phyloP scores from a whole-genome alignment of 2,329 filamentous ascomycete genomes.

The Sphaerostilbella broomeana region DNA sequence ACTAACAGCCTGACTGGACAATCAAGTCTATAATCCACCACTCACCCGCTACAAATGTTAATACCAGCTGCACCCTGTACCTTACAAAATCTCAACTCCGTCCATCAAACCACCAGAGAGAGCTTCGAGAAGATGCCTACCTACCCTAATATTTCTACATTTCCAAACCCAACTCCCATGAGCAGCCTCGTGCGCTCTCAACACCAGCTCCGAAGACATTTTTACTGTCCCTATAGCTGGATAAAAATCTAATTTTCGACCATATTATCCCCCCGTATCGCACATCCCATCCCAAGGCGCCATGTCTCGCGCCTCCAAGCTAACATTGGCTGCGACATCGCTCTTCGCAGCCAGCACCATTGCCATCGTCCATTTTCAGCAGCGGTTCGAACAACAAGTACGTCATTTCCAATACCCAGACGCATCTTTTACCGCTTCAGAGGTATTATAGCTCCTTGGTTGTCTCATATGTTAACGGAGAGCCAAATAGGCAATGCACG shows the following conservation, averaged over 20 bases:
- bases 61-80: background rate
- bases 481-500: slow-evolving; percentile 74
- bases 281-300: background rate
- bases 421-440: background rate
- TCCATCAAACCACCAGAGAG: too few relatives aligned
- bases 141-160: background rate
- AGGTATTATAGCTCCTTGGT: background rate
- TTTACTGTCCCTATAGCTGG: too few relatives aligned
- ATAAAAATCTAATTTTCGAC: too few relatives aligned
- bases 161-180: background rate
- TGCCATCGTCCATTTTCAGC: slow-evolving; percentile 81
- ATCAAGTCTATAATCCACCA: too few relatives aligned
- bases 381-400: slow-evolving; percentile 77
- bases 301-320: slow-evolving; percentile 88
- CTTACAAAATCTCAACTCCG: background rate
- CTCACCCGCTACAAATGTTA: background rate
- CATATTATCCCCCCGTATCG: background rate
- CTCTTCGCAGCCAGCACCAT: slow-evolving; percentile 71
- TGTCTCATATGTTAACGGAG: background rate
- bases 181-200: too few relatives aligned
- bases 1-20: too few relatives aligned
- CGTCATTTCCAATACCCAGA: slow-evolving; percentile 27
- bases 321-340: slow-evolving; percentile 74
- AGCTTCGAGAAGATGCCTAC: too few relatives aligned
- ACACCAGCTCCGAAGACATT: too few relatives aligned